Evolutionary conservation across 1,284 basidiomycete species (phyloP).

Genomic region (Bjerkandera adusta): DNA sequence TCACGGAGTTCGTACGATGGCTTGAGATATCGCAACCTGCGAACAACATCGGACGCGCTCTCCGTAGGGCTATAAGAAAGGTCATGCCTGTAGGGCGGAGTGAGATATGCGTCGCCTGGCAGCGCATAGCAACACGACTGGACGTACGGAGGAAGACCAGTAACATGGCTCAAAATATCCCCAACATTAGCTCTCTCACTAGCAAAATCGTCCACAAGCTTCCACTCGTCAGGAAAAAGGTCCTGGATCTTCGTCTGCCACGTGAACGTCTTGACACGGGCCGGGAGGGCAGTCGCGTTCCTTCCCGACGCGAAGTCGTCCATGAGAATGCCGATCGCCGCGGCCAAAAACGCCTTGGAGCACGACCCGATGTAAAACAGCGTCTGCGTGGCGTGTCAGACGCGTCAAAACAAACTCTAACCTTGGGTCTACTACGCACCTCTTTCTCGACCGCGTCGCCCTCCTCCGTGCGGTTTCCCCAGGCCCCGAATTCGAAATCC

Average conservation of each 20-base stretch:
- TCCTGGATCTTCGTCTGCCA: constrained; percentile 34
- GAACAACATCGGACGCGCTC: constrained; percentile 25
- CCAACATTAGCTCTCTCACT: constrained; percentile 28
- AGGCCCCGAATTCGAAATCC: neutral
- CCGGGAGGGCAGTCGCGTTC: constrained; percentile 34
- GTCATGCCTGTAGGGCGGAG: constrained; percentile 28
- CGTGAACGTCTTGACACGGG: constrained; percentile 25
- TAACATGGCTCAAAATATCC: constrained; percentile 28
- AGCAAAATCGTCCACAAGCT: constrained; percentile 31
- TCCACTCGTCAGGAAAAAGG: constrained; percentile 33
- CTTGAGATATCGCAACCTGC: constrained; percentile 31
- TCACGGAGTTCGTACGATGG: constrained; percentile 39
- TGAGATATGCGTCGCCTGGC: neutral
- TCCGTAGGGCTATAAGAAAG: constrained; percentile 30
- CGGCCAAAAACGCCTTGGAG: constrained; percentile 36
- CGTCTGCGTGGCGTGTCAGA: constrained; percentile 24
- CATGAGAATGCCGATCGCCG: constrained; percentile 35
- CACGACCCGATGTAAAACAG: constrained; percentile 33
- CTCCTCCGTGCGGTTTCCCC: neutral
- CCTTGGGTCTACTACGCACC: too few species aligned
- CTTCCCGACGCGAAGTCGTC: constrained; percentile 31
- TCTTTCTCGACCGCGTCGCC: too few species aligned
- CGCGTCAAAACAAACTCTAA: neutral
- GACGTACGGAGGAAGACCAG: constrained; percentile 24
- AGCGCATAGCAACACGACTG: neutral